These are phyloP conservation scores for Chondrostereum purpureum DNA, from an alignment of 1,284 basidiomycete genomes.

Conservation along the genomic window DNA sequence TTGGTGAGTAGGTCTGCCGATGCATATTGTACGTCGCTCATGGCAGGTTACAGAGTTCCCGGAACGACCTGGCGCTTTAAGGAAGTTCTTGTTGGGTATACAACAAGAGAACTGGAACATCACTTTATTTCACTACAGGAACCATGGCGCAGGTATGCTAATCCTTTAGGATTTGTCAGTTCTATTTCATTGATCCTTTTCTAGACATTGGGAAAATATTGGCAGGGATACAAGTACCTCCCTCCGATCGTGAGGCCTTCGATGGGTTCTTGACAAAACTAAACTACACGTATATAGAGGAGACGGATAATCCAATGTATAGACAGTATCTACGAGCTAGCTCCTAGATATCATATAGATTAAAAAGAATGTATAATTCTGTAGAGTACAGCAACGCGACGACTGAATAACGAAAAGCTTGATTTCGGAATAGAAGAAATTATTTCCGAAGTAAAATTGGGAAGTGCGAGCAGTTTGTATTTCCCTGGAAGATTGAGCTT, in stretches of 20 bases:
- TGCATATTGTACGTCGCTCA: neutral
- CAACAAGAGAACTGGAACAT: constrained; percentile 90
- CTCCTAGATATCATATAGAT: neutral
- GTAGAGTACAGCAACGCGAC: too few relatives aligned
- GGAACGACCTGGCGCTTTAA: constrained; percentile 87
- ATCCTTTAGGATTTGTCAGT: constrained; percentile 14
- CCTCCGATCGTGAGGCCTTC: constrained; percentile 17
- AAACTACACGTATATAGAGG: constrained; percentile 78
- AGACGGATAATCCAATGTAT: constrained; percentile 88
- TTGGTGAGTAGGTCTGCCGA: constrained; percentile 55
- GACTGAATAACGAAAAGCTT: too few relatives aligned
- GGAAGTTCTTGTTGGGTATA: constrained; percentile 82
- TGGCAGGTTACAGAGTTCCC: constrained; percentile 75
- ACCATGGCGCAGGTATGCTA: constrained; percentile 91
- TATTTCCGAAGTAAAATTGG: too few relatives aligned
- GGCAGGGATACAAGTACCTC: constrained; percentile 90
- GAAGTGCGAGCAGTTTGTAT: too few relatives aligned
- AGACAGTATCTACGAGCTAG: constrained; percentile 46
- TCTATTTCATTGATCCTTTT: constrained; percentile 8
- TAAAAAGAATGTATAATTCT: too few relatives aligned
- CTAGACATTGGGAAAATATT: constrained; percentile 87
- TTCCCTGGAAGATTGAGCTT: too few relatives aligned
- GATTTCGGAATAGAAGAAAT: too few relatives aligned
- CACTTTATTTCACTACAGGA: constrained; percentile 94
- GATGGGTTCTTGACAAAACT: constrained; percentile 15